These are phyloP conservation scores for Colletotrichum lindemuthianum DNA, from an alignment of 2,329 filamentous ascomycete genomes.

Conservation along the genomic window DNA sequence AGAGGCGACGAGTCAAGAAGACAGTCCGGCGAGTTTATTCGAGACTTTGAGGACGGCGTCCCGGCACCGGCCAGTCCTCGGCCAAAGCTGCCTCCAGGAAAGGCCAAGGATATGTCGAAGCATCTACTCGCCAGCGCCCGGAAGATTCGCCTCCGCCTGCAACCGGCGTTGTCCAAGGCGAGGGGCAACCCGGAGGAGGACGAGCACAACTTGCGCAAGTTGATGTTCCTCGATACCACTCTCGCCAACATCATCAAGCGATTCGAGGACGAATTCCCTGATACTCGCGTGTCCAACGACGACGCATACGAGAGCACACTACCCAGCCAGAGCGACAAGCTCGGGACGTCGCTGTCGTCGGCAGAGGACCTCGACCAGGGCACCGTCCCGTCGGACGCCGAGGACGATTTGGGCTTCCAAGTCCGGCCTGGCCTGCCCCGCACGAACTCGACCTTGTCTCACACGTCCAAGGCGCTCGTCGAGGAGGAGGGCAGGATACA, in stretches of 20 bases:
- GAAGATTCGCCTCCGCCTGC: slow-evolving; percentile 85
- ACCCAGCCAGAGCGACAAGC: slow-evolving; percentile 41
- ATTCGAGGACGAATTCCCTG: slow-evolving; percentile 96
- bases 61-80: slow-evolving; percentile 48
- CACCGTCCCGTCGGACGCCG: slow-evolving; percentile 55
- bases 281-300: slow-evolving; percentile 69
- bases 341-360: slow-evolving; percentile 44
- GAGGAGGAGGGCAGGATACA: slow-evolving; percentile 68
- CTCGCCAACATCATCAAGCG: slow-evolving; percentile 91
- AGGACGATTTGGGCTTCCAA: slow-evolving; percentile 59
- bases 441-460: slow-evolving; percentile 62
- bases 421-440: slow-evolving; percentile 56
- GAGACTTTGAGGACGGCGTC: slow-evolving; percentile 62
- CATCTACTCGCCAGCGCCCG: slow-evolving; percentile 87
- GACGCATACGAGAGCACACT: slow-evolving; percentile 42
- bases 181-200: slow-evolving; percentile 76
- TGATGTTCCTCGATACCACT: slow-evolving; percentile 89
- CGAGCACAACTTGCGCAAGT: slow-evolving; percentile 77
- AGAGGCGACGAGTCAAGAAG: slow-evolving; percentile 71
- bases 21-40: slow-evolving; percentile 62
- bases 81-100: slow-evolving; percentile 59
- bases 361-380: slow-evolving; percentile 49
- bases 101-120: slow-evolving; percentile 93
- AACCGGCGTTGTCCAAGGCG: slow-evolving; percentile 82
- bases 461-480: slow-evolving; percentile 61